A percentile compares a stretch with the other conserved stretches of the same genome.
phyloP scores from a whole-genome alignment of 106 monocot genomes.

The Dendrobium catenatum region DNA sequence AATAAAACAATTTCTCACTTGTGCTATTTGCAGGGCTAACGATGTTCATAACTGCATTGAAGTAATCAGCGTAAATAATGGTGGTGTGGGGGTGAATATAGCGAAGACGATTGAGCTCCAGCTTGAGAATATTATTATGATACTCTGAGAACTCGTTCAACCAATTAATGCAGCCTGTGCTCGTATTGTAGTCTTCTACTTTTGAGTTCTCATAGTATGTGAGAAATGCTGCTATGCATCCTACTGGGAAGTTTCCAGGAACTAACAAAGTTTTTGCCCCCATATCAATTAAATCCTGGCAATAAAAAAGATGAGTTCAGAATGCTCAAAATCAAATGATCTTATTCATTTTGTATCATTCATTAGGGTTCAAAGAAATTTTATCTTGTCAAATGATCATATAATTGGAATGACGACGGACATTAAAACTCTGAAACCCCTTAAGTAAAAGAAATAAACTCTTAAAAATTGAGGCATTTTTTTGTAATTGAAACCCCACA shows the following conservation, averaged over 20 bases:
- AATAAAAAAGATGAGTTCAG: background rate
- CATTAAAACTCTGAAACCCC: too few relatives aligned
- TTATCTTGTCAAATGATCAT: too few relatives aligned
- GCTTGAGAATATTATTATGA: conserved; percentile 28
- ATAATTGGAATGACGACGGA: too few relatives aligned
- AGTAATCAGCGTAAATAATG: conserved; percentile 74
- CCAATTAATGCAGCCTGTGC: conserved; percentile 46
- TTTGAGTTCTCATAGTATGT: conserved; percentile 8
- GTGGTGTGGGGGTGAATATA: conserved; percentile 26
- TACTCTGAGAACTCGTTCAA: conserved; percentile 42
- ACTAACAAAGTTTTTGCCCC: conserved; percentile 60
- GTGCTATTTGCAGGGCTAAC: background rate
- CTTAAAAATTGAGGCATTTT: too few relatives aligned
- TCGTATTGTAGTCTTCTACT: conserved; percentile 27
- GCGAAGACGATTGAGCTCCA: conserved; percentile 25
- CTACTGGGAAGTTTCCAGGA: conserved; percentile 46
- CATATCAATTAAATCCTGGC: conserved; percentile 27
- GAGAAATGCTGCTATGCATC: conserved; percentile 39
- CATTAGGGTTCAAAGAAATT: too few relatives aligned
- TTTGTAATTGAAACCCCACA: too few relatives aligned
- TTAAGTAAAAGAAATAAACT: too few relatives aligned
- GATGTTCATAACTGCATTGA: conserved; percentile 21
- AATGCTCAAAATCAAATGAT: too few relatives aligned
- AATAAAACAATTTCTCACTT: background rate
- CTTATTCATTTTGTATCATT: too few relatives aligned